Evolutionary conservation across 768 basidiomycete genomes (phyloP), one percentile per base, ranked within the genome.

Genomic region (Agrocybe chaxingu): DNA sequence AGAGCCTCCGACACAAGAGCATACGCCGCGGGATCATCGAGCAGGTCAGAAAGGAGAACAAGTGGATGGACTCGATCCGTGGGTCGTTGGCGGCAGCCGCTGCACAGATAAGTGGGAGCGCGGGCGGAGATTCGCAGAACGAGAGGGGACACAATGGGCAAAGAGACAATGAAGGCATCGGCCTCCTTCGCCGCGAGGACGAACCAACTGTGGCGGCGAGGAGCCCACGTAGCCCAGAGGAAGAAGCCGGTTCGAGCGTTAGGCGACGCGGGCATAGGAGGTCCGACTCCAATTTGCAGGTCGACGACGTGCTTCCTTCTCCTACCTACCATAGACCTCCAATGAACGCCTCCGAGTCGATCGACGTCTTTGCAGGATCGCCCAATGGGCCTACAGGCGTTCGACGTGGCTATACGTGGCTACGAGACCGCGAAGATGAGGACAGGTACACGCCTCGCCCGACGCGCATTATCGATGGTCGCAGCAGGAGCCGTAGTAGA

Each of bases 1-100:
- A 77, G 49, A 66, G 70, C 30, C 62, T 78, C 13, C 69, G 76
- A 6, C 76, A 78, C 55, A 76, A 72, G 58, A 77, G 76, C 55
- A 79, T 81, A 58, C 73, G 77, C 44, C 75, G 78, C 7, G 75
- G 70, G 8, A 76, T 81, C 32, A 59, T 81, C 41, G 76, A 74
- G 49, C 60, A 70, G 30, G 70, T 72, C n/a, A 56, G 68, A 64
- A 55, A 65, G 56, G 70, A 69, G 56, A 66, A 62, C 12, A 58
- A 57, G 16, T 66, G 64, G 57, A 63, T 67, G 46, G 62, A 70
- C 42, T 68, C 64, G 4, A 63, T 68, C 4, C 59, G 70, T 33
- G 60, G 63, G 11, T 54, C 52, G 7, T 56, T 57, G 16, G 56
- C 56, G 3, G 58, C 59, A 33, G 48, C 54, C 48, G 42, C 52